Evolutionary conservation across 225 moss, liverwort and hornwort genomes (phyloP).

Genomic region (Polytrichum commune): DNA sequence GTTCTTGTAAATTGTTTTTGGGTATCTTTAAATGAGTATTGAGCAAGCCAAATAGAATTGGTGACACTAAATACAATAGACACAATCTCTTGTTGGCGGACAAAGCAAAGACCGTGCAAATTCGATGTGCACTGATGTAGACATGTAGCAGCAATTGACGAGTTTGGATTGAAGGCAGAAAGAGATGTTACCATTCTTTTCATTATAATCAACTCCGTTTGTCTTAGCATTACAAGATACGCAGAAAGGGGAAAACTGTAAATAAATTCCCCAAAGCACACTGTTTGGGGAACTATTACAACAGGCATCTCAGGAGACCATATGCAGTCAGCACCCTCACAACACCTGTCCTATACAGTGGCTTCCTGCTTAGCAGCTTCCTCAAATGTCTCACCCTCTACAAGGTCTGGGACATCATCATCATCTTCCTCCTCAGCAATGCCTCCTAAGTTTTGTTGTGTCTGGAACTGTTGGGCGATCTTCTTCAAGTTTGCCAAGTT

Average conservation of each 20-base stretch:
- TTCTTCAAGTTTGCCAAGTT: conserved; percentile 58
- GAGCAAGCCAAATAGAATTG: too few relatives aligned
- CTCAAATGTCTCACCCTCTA: conserved; percentile 52
- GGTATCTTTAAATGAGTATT: too few relatives aligned
- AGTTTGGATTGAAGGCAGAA: neutral
- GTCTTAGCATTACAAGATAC: conserved; percentile 5
- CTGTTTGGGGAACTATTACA: neutral
- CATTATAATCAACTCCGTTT: neutral
- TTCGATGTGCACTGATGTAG: too few relatives aligned
- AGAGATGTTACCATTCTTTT: neutral
- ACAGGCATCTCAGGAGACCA: neutral
- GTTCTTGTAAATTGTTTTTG: too few relatives aligned
- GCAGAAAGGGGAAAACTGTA: neutral
- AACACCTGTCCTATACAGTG: conserved; percentile 17
- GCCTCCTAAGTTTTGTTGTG: conserved; percentile 44
- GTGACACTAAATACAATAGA: too few relatives aligned
- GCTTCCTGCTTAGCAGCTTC: conserved; percentile 45
- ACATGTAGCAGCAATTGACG: neutral
- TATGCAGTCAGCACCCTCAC: neutral
- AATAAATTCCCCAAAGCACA: neutral
- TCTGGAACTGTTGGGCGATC: conserved; percentile 50
- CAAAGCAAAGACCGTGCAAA: too few relatives aligned
- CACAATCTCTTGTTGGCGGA: too few relatives aligned
- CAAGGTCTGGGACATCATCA: conserved; percentile 49
- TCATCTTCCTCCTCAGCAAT: conserved; percentile 61